Evolutionary conservation across 352 stramenopile species (phyloP).

Genomic region (Phytopythium chamaehyphon): DNA sequence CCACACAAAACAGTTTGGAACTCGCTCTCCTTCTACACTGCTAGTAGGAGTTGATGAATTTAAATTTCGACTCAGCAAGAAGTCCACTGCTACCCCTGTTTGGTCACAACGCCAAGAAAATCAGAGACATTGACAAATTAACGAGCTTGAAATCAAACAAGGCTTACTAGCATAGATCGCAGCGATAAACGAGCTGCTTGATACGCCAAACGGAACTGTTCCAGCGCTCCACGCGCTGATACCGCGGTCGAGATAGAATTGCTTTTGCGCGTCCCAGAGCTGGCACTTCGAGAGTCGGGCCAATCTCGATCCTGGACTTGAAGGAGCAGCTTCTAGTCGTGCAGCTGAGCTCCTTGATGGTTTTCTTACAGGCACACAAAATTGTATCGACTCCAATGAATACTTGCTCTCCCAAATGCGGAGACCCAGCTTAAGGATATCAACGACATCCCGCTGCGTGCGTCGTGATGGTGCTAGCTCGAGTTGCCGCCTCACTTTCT

Average conservation of each 20-base stretch:
- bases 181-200: conserved; percentile 73
- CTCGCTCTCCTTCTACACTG: neutral
- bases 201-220: conserved; percentile 73
- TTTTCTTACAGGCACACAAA: neutral
- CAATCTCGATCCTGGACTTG: conserved; percentile 1
- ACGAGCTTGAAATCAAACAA: neutral
- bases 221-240: conserved; percentile 73
- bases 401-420: conserved; percentile 31
- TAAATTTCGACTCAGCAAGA: conserved; percentile 28
- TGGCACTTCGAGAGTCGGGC: conserved; percentile 43
- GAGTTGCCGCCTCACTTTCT: conserved; percentile 48
- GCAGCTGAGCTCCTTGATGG: neutral
- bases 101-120: neutral
- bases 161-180: conserved; percentile 49
- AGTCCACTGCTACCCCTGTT: conserved; percentile 33
- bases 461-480: conserved; percentile 41
- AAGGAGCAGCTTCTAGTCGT: neutral
- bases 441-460: conserved; percentile 27
- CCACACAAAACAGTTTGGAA: conserved; percentile 77
- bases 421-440: conserved; percentile 17
- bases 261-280: conserved; percentile 73
- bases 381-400: neutral
- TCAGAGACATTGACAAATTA: neutral
- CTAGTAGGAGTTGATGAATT: no score
- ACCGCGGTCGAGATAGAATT: conserved; percentile 74